Evolutionary conservation across 108 stramenopile species (phyloP).

Genomic region (Discostella pseudostelligera): DNA sequence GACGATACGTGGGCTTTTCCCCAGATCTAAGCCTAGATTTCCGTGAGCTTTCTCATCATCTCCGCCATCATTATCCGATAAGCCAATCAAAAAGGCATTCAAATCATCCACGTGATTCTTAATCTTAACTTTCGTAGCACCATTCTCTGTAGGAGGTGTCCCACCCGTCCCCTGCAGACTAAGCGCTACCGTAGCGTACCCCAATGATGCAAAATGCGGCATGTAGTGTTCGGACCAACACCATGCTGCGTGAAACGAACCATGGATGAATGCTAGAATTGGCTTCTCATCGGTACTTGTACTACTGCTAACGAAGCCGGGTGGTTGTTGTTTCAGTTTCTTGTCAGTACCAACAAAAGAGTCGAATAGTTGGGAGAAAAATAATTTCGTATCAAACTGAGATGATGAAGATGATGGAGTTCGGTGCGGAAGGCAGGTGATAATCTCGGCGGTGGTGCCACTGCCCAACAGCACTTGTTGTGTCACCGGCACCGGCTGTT

Average conservation of each 20-base stretch:
- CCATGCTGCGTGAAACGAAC: conserved; percentile 61
- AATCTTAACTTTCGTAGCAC: conserved; percentile 44
- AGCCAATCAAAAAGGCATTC: conserved; percentile 28
- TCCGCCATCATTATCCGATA: conserved; percentile 19
- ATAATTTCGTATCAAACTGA: conserved; percentile 4
- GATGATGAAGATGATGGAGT: background rate
- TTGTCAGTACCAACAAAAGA: background rate
- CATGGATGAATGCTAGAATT: conserved; percentile 50
- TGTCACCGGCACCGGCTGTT: conserved; percentile 8
- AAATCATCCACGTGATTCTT: conserved; percentile 44
- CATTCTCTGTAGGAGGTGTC: conserved; percentile 34
- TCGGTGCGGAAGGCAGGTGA: conserved; percentile 19
- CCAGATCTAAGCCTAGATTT: conserved; percentile 23
- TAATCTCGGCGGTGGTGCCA: conserved; percentile 38
- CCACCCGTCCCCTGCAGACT: conserved; percentile 54
- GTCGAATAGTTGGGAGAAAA: conserved; percentile 18
- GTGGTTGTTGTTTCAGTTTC: conserved; percentile 1
- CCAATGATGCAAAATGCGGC: conserved; percentile 47
- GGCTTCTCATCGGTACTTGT: conserved; percentile 22
- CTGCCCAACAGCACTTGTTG: conserved; percentile 24
- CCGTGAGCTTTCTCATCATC: background rate
- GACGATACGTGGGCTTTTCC: conserved; percentile 27
- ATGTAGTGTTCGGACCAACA: conserved; percentile 56
- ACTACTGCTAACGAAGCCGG: no score
- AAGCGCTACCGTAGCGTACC: conserved; percentile 45